phyloP scores from a whole-genome alignment of 2,329 filamentous ascomycete genomes.

The Microsporum audouinii region DNA sequence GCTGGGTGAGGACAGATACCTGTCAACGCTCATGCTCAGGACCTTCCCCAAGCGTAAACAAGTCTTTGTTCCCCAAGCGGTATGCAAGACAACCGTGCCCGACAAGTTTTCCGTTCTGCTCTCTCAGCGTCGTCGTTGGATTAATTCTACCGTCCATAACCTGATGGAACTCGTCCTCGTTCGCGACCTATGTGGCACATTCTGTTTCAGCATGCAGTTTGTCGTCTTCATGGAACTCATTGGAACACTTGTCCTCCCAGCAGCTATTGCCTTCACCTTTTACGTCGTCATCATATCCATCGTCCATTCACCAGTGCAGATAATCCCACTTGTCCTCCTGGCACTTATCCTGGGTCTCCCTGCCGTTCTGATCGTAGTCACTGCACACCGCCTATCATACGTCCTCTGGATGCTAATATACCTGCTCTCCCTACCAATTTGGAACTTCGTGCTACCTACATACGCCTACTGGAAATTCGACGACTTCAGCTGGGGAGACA shows the following conservation, averaged over 20 bases:
- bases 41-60: constrained; percentile 99
- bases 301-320: constrained; percentile 60
- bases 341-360: constrained; percentile 88
- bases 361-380: constrained; percentile 80
- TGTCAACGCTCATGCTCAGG: constrained; percentile 94
- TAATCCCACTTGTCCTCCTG: constrained; percentile 83
- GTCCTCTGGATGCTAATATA: constrained; percentile 97
- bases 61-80: constrained; percentile 93
- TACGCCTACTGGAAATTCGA: constrained; percentile 99
- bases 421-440: constrained; percentile 79
- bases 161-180: constrained; percentile 95
- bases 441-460: constrained; percentile 90
- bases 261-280: constrained; percentile 92
- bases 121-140: constrained; percentile 93
- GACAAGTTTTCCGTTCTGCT: constrained; percentile 84
- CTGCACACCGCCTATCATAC: constrained; percentile 85
- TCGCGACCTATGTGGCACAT: constrained; percentile 90
- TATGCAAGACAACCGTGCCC: constrained; percentile 96
- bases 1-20: constrained; percentile 84
- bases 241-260: constrained; percentile 86
- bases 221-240: constrained; percentile 91
- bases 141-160: constrained; percentile 98
- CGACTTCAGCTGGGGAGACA: constrained; percentile 98
- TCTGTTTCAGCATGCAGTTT: constrained; percentile 99
- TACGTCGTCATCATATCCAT: constrained; percentile 90